Conservation (phyloP, 192 early-diverging fungal genomes). For the Backusella psychrophila region DNA sequence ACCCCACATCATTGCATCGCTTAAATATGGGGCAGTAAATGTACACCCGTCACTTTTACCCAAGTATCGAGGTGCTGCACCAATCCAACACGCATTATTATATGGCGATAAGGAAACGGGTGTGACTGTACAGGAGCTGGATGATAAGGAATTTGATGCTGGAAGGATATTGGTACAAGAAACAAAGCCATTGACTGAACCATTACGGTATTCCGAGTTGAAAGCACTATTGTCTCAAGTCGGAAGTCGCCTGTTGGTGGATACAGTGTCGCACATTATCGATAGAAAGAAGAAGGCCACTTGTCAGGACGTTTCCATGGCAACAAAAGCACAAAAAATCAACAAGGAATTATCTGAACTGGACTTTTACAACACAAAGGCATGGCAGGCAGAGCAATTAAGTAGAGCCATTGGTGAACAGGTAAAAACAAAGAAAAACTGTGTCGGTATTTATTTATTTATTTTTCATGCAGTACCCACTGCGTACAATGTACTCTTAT, state of each 20-base stretch:
- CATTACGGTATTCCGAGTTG: not conserved
- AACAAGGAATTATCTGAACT: constrained; percentile 53
- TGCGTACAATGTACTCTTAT: constrained; percentile 46
- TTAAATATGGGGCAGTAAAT: constrained; percentile 75
- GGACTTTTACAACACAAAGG: constrained; percentile 59
- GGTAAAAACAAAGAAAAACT: constrained; percentile 33
- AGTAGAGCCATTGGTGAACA: constrained; percentile 74
- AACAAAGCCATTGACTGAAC: not conserved
- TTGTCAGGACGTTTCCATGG: constrained; percentile 61
- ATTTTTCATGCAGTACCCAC: constrained; percentile 45
- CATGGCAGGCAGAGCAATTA: constrained; percentile 58
- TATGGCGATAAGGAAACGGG: constrained; percentile 73
- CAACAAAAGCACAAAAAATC: constrained; percentile 71
- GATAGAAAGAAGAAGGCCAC: constrained; percentile 51
- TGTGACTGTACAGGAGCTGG: constrained; percentile 85
- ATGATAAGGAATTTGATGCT: constrained; percentile 77
- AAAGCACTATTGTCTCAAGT: constrained; percentile 40
- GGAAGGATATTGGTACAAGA: constrained; percentile 79
- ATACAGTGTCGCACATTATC: constrained; percentile 61
- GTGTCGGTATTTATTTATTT: constrained; percentile 8
- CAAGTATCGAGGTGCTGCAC: constrained; percentile 90
- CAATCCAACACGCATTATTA: constrained; percentile 82
- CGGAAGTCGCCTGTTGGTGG: constrained; percentile 60
- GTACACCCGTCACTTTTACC: constrained; percentile 94
- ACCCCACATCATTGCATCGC: constrained; percentile 59